A percentile compares a stretch with the other conserved stretches of the same genome.
Conservation (phyloP, 2,329 filamentous ascomycete species). For the Aspergillus novofumigatus region DNA sequence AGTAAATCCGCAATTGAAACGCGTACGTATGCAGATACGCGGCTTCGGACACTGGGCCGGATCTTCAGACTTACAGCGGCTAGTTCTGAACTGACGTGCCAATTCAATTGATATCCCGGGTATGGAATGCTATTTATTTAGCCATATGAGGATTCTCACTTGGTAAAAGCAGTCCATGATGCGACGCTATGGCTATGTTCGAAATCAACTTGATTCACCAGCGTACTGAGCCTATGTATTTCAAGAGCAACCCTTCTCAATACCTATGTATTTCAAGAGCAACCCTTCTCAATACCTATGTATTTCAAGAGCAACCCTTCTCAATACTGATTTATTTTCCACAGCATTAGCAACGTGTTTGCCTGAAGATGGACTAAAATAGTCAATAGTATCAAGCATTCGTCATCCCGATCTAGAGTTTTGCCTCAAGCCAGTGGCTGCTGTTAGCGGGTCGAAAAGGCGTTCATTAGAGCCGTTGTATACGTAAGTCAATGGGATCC, state of each 20-base stretch:
- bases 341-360: background rate
- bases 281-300: no score
- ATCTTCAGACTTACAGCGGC: background rate
- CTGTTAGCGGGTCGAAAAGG: background rate
- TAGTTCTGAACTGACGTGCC: background rate
- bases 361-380: background rate
- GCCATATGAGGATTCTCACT: no score
- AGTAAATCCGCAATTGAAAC: background rate
- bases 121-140: background rate
- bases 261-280: no score
- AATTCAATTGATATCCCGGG: background rate
- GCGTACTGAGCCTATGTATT: background rate
- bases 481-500: background rate
- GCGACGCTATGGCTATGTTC: background rate
- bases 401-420: background rate
- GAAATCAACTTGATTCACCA: background rate
- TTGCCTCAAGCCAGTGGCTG: background rate
- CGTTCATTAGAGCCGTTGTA: background rate
- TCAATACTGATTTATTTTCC: background rate
- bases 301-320: background rate
- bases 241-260: no score
- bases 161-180: background rate
- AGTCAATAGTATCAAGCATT: background rate
- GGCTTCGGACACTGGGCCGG: no score
- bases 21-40: background rate